Evolutionary conservation across 2,329 filamentous ascomycete species (phyloP), one percentile per base, ranked within the genome.

Genomic region (Thelonectria discophora): DNA sequence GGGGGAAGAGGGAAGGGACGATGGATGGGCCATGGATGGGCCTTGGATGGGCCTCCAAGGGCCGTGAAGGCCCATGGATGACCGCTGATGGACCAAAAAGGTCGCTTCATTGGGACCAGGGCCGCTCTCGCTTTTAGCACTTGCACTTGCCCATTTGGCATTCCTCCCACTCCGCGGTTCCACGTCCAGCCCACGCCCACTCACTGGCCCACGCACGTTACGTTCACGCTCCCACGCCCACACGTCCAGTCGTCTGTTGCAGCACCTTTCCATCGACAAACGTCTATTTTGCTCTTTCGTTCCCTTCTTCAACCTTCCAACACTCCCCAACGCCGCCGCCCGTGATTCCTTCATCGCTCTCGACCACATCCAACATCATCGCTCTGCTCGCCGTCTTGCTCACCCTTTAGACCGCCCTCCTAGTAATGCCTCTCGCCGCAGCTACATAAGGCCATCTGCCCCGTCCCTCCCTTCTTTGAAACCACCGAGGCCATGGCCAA

Each of bases 81-180:
- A 18, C 34, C 27, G 27, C 8, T 7, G 27, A 30, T 30, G 27
- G 27, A 8, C 27, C 27, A 30, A 30, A 30, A 30, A 30, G 27
- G 27, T 30, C 27, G 27, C 27, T 30, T 37, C 34, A 37, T 37
- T 30, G 43, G 45, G 45, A 43, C 60, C 62, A 63, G 60, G 59
- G 67, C 55, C 68, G 68, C 34, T 68, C 66, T 70, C 67, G 66
- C 46, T 69, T 71, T 68, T 71, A 67, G 68, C 64, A 71, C 52
- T 56, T 69, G 57, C 62, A 65, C 64, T 65, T 66, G 53, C 64
- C 65, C 62, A 63, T 68, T 69, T 68, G 66, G 60, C 67, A 68
- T 69, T 65, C 65, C 67, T 69, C 63, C 27, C 67, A 66, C 66
- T 66, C 57, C 55, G 57, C 61, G 60, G 65, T 60, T 58, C 56